Evolutionary conservation across 371 early-diverging fungal genomes (phyloP).

Genomic region (Apophysomyces variabilis): DNA sequence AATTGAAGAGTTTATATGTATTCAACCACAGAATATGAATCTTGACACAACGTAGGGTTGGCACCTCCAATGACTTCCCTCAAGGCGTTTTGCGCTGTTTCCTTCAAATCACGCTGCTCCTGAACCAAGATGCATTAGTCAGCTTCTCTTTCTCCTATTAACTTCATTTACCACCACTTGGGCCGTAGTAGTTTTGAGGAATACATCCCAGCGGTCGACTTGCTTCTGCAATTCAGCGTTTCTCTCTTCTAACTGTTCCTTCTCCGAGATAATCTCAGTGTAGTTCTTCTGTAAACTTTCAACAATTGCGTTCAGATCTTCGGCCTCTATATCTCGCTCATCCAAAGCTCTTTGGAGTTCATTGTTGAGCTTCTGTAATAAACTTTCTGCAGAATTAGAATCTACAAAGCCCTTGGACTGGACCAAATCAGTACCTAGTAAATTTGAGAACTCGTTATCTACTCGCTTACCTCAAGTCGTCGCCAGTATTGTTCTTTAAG

Average conservation of each 20-base stretch:
- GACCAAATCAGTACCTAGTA: neutral
- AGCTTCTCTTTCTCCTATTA: too few species aligned
- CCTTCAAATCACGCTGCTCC: too few species aligned
- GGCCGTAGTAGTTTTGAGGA: constrained; percentile 31
- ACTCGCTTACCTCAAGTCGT: constrained; percentile 28
- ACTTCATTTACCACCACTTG: constrained; percentile 33
- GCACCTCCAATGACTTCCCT: too few species aligned
- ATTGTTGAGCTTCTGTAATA: constrained; percentile 28
- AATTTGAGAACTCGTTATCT: neutral
- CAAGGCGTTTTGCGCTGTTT: too few species aligned
- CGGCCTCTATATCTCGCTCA: constrained; percentile 23
- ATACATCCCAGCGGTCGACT: constrained; percentile 24
- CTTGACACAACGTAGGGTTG: too few species aligned
- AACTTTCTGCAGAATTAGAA: constrained; percentile 12
- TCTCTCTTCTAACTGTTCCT: constrained; percentile 6
- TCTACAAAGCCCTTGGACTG: neutral
- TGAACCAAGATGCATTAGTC: too few species aligned
- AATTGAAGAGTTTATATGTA: too few species aligned
- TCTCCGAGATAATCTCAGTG: neutral
- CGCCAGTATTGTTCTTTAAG: constrained; percentile 25
- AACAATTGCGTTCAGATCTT: constrained; percentile 16
- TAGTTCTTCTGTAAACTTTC: constrained; percentile 19
- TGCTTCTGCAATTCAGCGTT: constrained; percentile 17
- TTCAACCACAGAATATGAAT: too few species aligned
- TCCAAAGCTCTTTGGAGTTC: constrained; percentile 32